phyloP scores from a whole-genome alignment of 108 stramenopile genomes.

The Fragilariopsis cylindrus region DNA sequence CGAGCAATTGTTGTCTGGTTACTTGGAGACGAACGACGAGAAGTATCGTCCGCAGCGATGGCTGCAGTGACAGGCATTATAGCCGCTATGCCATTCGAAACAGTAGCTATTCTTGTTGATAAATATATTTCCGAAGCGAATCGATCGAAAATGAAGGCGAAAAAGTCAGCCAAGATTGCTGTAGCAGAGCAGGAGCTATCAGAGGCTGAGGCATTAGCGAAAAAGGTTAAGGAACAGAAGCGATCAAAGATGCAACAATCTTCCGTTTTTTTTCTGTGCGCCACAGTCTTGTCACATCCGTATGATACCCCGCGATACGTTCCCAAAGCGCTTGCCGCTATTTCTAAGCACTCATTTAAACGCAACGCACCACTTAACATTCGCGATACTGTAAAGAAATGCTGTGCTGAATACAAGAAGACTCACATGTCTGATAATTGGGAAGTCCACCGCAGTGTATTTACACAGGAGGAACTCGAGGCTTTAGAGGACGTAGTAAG shows the following conservation, averaged over 20 bases:
- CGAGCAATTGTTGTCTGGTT: slow-evolving; percentile 61
- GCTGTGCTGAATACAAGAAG: slow-evolving; percentile 85
- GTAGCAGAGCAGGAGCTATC: background rate
- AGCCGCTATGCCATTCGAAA: slow-evolving; percentile 53
- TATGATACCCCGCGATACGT: slow-evolving; percentile 85
- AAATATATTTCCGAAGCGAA: slow-evolving; percentile 74
- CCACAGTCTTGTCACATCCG: slow-evolving; percentile 74
- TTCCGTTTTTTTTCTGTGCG: slow-evolving; percentile 83
- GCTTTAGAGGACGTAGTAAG: slow-evolving; percentile 89
- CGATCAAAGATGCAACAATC: slow-evolving; percentile 72
- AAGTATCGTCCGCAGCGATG: slow-evolving; percentile 77
- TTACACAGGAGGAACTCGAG: slow-evolving; percentile 84
- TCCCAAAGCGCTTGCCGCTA: slow-evolving; percentile 79
- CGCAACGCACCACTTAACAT: slow-evolving; percentile 75
- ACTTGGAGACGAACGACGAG: slow-evolving; percentile 84
- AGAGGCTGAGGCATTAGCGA: slow-evolving; percentile 39
- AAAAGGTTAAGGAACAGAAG: slow-evolving; percentile 52
- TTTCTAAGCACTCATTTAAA: slow-evolving; percentile 90
- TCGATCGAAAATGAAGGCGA: slow-evolving; percentile 67
- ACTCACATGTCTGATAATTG: slow-evolving; percentile 91
- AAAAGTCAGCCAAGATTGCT: slow-evolving; percentile 33
- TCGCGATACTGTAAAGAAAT: slow-evolving; percentile 88
- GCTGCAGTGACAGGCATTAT: slow-evolving; percentile 87
- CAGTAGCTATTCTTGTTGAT: slow-evolving; percentile 55
- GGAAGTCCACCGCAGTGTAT: slow-evolving; percentile 76